phyloP scores from a whole-genome alignment of 768 basidiomycete species.

The Leccinum imitatum region DNA sequence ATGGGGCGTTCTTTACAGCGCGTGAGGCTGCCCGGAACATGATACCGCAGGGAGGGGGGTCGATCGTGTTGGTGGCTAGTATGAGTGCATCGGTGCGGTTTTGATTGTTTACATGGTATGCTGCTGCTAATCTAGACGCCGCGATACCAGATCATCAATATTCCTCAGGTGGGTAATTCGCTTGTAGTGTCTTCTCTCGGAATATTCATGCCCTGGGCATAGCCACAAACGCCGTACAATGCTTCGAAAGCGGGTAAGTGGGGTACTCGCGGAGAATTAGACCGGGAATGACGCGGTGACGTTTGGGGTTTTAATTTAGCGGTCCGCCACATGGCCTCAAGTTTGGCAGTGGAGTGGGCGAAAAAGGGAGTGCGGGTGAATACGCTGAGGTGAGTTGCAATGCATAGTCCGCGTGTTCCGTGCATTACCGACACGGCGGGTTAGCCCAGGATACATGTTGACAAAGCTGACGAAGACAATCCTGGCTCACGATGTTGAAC shows the following conservation, averaged over 20 bases:
- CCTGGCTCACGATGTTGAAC: slow-evolving; percentile 67
- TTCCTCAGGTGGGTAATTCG: slow-evolving; percentile 64
- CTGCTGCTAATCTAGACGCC: slow-evolving; percentile 12
- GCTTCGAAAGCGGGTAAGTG: slow-evolving; percentile 84
- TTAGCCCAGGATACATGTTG: slow-evolving; percentile 91
- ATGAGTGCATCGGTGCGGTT: slow-evolving; percentile 84
- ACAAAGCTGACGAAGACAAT: slow-evolving; percentile 87
- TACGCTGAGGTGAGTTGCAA: slow-evolving; percentile 54
- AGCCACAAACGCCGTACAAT: slow-evolving; percentile 94
- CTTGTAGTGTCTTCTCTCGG: neutral
- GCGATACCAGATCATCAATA: slow-evolving; percentile 69
- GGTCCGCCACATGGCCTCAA: slow-evolving; percentile 91
- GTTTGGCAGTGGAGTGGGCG: slow-evolving; percentile 95
- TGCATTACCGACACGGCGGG: slow-evolving; percentile 4
- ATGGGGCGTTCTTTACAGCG: slow-evolving; percentile 94
- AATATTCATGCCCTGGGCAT: slow-evolving; percentile 5
- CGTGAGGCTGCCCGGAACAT: slow-evolving; percentile 91
- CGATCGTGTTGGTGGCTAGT: slow-evolving; percentile 82
- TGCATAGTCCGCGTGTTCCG: neutral
- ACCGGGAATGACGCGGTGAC: slow-evolving; percentile 1
- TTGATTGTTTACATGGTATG: neutral
- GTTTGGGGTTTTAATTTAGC: slow-evolving; percentile 41
- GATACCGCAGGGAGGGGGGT: slow-evolving; percentile 78
- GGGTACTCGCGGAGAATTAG: neutral
- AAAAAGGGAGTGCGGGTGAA: slow-evolving; percentile 87